Conservation (phyloP, 2,329 filamentous ascomycete species). For the Microsporum audouinii region DNA sequence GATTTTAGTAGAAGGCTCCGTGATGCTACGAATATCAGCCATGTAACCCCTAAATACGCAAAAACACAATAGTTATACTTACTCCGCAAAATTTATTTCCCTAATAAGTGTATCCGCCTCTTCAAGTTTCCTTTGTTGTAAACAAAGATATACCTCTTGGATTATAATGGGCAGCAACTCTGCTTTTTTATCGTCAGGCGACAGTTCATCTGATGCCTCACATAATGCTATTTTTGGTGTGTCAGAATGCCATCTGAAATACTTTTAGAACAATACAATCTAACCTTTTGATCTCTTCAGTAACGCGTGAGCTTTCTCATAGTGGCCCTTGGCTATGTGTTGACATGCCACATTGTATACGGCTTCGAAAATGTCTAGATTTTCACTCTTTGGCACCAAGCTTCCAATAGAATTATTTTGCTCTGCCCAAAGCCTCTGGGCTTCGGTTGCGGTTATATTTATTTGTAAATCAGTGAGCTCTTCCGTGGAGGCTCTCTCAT, state of each 20-base stretch:
- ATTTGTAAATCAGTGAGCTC: slow-evolving; percentile 51
- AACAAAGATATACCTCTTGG: slow-evolving; percentile 50
- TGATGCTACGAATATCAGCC: slow-evolving; percentile 33
- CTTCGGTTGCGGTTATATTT: slow-evolving; percentile 50
- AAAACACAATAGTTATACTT: slow-evolving; percentile 16
- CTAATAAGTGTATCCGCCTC: slow-evolving; percentile 44
- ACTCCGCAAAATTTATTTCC: slow-evolving; percentile 43
- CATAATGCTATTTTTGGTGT: slow-evolving; percentile 40
- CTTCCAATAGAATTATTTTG: slow-evolving; percentile 24
- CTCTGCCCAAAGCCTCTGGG: slow-evolving; percentile 50
- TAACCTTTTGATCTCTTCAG: slow-evolving; percentile 47
- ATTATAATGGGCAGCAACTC: slow-evolving; percentile 51
- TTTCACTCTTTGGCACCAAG: slow-evolving; percentile 45
- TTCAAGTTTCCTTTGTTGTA: slow-evolving; percentile 42
- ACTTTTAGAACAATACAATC: slow-evolving; percentile 7
- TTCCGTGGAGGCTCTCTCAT: slow-evolving; percentile 30
- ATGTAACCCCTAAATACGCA: not conserved
- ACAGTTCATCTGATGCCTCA: slow-evolving; percentile 47
- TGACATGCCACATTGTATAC: slow-evolving; percentile 54
- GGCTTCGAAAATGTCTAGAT: slow-evolving; percentile 53
- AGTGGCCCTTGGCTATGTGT: slow-evolving; percentile 49
- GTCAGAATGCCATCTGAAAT: not conserved
- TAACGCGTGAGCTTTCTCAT: slow-evolving; percentile 47
- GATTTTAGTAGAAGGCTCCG: slow-evolving; percentile 47
- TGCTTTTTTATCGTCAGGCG: slow-evolving; percentile 47